Base-by-base conservation (phyloP, 106 monocot species). In the Platanthera zijinensis region DNA sequence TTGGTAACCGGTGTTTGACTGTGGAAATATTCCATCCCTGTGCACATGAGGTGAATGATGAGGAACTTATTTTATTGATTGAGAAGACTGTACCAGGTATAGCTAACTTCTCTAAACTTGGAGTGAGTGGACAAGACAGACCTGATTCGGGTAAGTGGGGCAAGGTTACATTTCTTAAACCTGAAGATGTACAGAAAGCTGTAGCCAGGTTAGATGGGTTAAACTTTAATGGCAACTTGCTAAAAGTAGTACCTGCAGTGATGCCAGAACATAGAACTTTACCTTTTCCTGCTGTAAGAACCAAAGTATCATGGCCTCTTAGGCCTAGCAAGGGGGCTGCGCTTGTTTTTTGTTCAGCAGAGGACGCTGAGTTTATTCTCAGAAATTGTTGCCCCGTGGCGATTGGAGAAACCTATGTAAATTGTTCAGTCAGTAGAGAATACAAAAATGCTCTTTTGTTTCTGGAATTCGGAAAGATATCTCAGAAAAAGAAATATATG, bases 251-350 rank as follows among this genome's bases (percentile, higher is more conserved):
- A 7, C 89, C 91, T 76, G 51, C 86, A 45, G 52, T 13, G 28
- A 69, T 70, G 10, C 78, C 50, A 53, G 79, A 82, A 53, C 59
- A 79, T 66, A 76, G 74, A 69, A 45, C n/a, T 14, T 78, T 51
- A 50, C 84, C 79, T 10, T 88, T 78, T 79, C 74, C 88, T 82
- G 86, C 88, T 57, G 75, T 99, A 68, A 89, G 85, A 82, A 94
- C 83, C 19, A 99, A 80, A 75, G 72, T 94, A 10, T 88, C 48
- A 75, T 99, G 99, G 99, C 94, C 91, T 10, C 89, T 85, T 39
- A 83, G 86, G 71, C 91, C 74, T n/a, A 91, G 91, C 73, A 94
- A 78, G 75, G 99, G 99, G n/a, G 72, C 81, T 67, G 94, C 88
- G 52, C 82, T 94, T 61, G 48, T 99, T 30, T 73, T 52, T 21